Conservation (phyloP, 2,329 filamentous ascomycete genomes). For the Fusarium drepaniforme region DNA sequence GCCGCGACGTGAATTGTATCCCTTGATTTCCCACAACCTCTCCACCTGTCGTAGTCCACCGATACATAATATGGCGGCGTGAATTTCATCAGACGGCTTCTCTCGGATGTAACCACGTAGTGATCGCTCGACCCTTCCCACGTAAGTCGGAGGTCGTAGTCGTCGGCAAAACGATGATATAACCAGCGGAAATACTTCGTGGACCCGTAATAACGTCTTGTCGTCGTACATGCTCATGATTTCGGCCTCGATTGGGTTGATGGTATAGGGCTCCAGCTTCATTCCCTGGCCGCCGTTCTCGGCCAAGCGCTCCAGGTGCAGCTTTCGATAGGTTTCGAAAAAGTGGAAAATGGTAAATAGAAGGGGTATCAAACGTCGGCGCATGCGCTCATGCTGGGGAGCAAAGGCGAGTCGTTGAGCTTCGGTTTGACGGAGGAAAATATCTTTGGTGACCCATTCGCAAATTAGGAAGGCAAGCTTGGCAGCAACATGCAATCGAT, state of each 20-base stretch:
- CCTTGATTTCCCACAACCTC: constrained; percentile 74
- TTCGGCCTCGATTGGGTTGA: constrained; percentile 72
- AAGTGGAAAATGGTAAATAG: constrained; percentile 77
- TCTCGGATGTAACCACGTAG: constrained; percentile 74
- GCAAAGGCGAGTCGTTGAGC: constrained; percentile 68
- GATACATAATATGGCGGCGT: constrained; percentile 69
- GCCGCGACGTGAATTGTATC: constrained; percentile 70
- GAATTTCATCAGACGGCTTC: constrained; percentile 72
- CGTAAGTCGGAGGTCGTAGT: constrained; percentile 73
- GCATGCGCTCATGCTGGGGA: constrained; percentile 73
- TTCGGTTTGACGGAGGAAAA: constrained; percentile 70
- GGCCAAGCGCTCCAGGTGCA: constrained; percentile 68
- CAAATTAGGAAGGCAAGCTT: constrained; percentile 73
- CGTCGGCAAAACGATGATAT: constrained; percentile 74
- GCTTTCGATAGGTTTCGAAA: constrained; percentile 72
- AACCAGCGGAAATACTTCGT: constrained; percentile 74
- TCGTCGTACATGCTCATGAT: constrained; percentile 76
- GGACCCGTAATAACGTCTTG: constrained; percentile 70
- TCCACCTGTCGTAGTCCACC: constrained; percentile 74
- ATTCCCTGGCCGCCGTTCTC: constrained; percentile 65
- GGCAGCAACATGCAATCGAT: constrained; percentile 72
- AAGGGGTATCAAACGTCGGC: constrained; percentile 71
- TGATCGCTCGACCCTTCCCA: constrained; percentile 71
- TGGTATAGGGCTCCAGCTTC: constrained; percentile 64
- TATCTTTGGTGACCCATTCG: constrained; percentile 74